phyloP scores from a whole-genome alignment of 2,329 filamentous ascomycete genomes.

The Thielaviopsis populi region DNA sequence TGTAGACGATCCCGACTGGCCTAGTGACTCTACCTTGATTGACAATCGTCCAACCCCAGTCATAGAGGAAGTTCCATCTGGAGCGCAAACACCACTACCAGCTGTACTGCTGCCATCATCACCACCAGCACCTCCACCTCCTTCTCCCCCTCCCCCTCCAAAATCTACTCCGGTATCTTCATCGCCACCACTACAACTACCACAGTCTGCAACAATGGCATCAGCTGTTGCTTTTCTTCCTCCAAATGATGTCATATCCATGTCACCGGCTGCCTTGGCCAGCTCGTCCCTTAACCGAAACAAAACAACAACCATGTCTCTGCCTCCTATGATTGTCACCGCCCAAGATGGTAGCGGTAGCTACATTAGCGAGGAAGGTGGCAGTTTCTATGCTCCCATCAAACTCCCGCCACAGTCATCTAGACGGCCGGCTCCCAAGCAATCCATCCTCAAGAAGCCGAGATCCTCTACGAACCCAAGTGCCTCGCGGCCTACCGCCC shows the following conservation, averaged over 20 bases:
- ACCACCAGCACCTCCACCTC: too few species aligned
- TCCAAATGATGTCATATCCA: neutral
- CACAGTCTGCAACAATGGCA: neutral
- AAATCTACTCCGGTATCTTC: neutral
- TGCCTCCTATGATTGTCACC: neutral
- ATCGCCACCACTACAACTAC: neutral
- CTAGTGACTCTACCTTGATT: slow-evolving; percentile 10
- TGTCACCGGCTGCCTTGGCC: neutral
- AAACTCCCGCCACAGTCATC: slow-evolving; percentile 26
- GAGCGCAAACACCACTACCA: neutral
- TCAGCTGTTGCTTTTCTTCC: slow-evolving; percentile 2
- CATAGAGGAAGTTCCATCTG: neutral
- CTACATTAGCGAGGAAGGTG: neutral
- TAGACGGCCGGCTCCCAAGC: slow-evolving; percentile 27
- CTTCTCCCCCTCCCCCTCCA: neutral
- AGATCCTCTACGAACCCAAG: slow-evolving; percentile 34
- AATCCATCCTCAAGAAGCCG: slow-evolving; percentile 46
- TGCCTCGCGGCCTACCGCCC: slow-evolving; percentile 42
- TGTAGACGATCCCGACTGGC: slow-evolving; percentile 7
- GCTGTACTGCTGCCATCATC: neutral
- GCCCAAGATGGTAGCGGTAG: neutral
- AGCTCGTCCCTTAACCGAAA: neutral
- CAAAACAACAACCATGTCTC: neutral
- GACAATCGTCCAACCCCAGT: neutral
- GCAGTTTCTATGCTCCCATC: neutral